Conservation (phyloP, 768 basidiomycete species). For the Trametes sanguinea region DNA sequence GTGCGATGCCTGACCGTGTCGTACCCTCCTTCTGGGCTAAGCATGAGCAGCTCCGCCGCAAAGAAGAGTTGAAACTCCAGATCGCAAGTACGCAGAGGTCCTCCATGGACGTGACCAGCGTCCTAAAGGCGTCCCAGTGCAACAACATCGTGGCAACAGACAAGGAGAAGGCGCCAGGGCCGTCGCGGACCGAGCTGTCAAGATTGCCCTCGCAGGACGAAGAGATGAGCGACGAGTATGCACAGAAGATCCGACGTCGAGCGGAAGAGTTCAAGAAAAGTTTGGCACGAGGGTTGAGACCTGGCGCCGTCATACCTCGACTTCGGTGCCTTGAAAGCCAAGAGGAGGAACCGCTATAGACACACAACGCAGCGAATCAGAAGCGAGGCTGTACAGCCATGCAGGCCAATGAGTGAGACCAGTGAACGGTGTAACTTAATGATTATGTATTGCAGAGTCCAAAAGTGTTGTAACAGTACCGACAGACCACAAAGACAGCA, state of each 20-base stretch:
- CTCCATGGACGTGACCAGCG: neutral
- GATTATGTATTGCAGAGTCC: slow-evolving; percentile 12
- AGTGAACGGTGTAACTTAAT: neutral
- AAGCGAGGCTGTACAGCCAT: neutral
- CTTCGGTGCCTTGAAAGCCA: slow-evolving; percentile 24
- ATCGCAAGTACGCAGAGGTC: neutral
- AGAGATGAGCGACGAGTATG: slow-evolving; percentile 1
- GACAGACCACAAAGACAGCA: neutral
- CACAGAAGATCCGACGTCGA: neutral
- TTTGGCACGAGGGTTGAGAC: slow-evolving; percentile 18
- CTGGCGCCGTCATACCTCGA: slow-evolving; percentile 22
- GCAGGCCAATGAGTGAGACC: neutral
- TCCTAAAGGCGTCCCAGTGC: neutral
- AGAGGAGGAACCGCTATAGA: slow-evolving; percentile 4
- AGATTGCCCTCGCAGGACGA: slow-evolving; percentile 24
- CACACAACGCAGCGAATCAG: too few species aligned
- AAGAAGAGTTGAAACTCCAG: neutral
- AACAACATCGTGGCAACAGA: neutral
- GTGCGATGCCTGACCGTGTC: slow-evolving; percentile 51
- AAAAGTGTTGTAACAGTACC: slow-evolving; percentile 5
- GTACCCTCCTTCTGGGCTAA: slow-evolving; percentile 53
- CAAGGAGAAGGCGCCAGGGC: neutral
- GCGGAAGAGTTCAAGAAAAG: slow-evolving; percentile 16
- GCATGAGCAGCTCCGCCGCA: slow-evolving; percentile 33
- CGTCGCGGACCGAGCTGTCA: neutral